A percentile compares a stretch with the other conserved stretches of the same genome.
Conservation (phyloP, 805 yeast species). For the Pichia nanzhaoensis region DNA sequence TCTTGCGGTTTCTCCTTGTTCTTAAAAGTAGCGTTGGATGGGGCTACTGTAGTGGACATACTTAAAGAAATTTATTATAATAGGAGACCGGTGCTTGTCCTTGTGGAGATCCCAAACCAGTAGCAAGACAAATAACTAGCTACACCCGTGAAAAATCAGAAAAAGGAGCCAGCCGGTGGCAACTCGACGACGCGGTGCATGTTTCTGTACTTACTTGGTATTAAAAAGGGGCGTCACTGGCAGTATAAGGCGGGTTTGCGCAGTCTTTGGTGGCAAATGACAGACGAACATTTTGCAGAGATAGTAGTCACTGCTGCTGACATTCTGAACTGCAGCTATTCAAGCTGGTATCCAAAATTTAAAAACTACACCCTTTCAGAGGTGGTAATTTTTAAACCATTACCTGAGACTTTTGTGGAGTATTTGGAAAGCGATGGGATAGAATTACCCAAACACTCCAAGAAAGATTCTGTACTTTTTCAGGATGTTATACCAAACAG, state of each 20-base stretch:
- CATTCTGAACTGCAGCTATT: constrained; percentile 45
- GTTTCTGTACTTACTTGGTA: not conserved
- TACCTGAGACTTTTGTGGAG: constrained; percentile 51
- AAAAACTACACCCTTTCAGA: constrained; percentile 39
- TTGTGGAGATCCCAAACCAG: too few relatives aligned
- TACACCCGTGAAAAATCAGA: not conserved
- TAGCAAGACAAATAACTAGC: too few relatives aligned
- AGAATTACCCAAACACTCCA: constrained; percentile 44
- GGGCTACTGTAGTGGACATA: constrained; percentile 13
- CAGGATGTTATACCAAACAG: constrained; percentile 35
- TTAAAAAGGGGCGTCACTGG: not conserved
- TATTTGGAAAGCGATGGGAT: constrained; percentile 67
- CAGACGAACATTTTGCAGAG: constrained; percentile 20
- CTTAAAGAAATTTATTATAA: too few relatives aligned
- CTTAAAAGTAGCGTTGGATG: constrained; percentile 72
- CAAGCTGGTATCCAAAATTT: constrained; percentile 55
- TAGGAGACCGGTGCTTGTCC: too few relatives aligned
- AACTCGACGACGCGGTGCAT: not conserved
- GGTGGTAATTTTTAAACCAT: constrained; percentile 45
- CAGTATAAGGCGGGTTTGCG: not conserved
- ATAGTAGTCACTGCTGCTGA: constrained; percentile 32
- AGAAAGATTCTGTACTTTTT: constrained; percentile 27
- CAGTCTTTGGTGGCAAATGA: not conserved
- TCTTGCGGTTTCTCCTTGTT: constrained; percentile 94
- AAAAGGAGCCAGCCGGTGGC: not conserved